Evolutionary conservation across 768 basidiomycete species (phyloP), one percentile per base, ranked within the genome.

Genomic region (Guyanaporus albipodus): DNA sequence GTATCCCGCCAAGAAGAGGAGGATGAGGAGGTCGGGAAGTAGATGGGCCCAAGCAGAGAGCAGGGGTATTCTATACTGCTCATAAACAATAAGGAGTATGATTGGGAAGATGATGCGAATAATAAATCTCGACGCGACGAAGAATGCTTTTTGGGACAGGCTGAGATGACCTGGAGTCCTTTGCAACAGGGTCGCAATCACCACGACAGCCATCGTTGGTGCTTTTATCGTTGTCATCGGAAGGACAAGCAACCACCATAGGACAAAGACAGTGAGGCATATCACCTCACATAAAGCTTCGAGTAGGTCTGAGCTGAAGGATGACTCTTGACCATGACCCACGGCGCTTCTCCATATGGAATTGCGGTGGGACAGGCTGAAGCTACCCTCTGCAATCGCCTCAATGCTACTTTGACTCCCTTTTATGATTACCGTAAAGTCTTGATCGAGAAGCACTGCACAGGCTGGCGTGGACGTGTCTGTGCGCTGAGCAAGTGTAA

Each of bases 401-500:
- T 46, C 40, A 5, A 53, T 33, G 1, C 46, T 15, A 6, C 15
- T 35, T 23, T 44, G 53, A 11, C 6, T 31, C 15, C 53, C 44
- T 0, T 10, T 31, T 11, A 44, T 15, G 10, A 48, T 3, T 2
- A 54, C 29, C 6, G 38, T 38, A 6, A 44, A 42, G 6, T 44
- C 42, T 7, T 31, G 41, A 28, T 46, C 49, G 31, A 44, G 32
- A 19, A 50, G 18, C 6, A 47, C 31, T 1, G 45, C 39, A 2
- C 6, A 48, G 12, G 42, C 39, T 0, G 27, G 46, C 8, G 31
- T n/a, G 3, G 29, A 22, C 10, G 12, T 26, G 2, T 29, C n/a
- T 6, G 46, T 24, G 33, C 35, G 39, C 12, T 4, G 49, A 14
- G 43, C 26, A 14, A 54, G 53, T 1, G 19, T 32, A 9, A 54